phyloP scores from a whole-genome alignment of 2,329 filamentous ascomycete species.

The Venturia asperata region DNA sequence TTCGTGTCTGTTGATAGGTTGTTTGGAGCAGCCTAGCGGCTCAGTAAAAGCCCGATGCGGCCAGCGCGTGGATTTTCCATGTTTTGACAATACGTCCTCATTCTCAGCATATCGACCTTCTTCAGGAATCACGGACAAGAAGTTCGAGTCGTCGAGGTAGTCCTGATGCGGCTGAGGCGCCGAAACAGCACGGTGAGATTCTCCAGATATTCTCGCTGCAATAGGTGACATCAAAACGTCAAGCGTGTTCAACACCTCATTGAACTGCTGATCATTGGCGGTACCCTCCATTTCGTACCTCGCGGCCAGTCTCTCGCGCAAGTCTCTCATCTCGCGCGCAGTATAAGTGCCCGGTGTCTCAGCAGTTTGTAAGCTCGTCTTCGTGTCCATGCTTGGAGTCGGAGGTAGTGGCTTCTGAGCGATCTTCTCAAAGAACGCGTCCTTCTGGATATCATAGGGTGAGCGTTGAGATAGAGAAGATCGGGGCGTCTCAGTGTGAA shows the following conservation, averaged over 20 bases:
- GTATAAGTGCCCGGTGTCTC: constrained; percentile 47
- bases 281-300: constrained; percentile 41
- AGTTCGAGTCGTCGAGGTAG: constrained; percentile 26
- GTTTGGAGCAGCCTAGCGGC: constrained; percentile 29
- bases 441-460: constrained; percentile 2
- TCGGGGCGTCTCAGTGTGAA: constrained; percentile 46
- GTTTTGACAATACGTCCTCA: neutral
- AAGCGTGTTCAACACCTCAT: constrained; percentile 54
- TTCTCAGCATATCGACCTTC: constrained; percentile 36
- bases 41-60: constrained; percentile 29
- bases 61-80: neutral
- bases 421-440: constrained; percentile 16
- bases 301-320: constrained; percentile 50
- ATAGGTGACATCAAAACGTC: constrained; percentile 49
- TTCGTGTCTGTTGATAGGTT: constrained; percentile 25
- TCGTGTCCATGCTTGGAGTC: constrained; percentile 30
- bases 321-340: constrained; percentile 50
- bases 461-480: constrained; percentile 38
- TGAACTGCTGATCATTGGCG: constrained; percentile 45
- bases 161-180: constrained; percentile 36
- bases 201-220: constrained; percentile 20
- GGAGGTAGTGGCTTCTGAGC: constrained; percentile 39
- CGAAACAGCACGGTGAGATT: constrained; percentile 36
- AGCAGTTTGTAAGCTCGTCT: constrained; percentile 12
- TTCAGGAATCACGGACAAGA: constrained; percentile 47